Conservation (phyloP, 202 grass and related monocot genomes). For the Sporobolus alterniflorus region DNA sequence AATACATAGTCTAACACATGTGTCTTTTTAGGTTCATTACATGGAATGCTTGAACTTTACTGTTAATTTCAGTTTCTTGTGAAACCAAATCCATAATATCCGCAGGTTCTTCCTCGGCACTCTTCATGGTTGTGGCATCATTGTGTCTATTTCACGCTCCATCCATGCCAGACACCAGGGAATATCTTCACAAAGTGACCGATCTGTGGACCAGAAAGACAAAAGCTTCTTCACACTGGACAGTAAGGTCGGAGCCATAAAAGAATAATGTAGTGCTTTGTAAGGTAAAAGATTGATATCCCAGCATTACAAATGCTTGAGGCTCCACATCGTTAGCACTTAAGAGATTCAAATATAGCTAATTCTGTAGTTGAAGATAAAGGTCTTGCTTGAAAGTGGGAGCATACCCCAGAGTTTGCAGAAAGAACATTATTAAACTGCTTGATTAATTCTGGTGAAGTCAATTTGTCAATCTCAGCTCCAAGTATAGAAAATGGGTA, state of each 20-base stretch:
- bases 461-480: conserved; percentile 53
- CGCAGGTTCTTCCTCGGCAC: conserved; percentile 53
- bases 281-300: too few species aligned
- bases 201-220: conserved; percentile 35
- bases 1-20: too few species aligned
- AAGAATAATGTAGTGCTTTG: too few species aligned
- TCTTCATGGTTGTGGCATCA: conserved; percentile 50
- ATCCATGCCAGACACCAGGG: conserved; percentile 77
- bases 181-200: conserved; percentile 70
- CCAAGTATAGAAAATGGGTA: conserved; percentile 62
- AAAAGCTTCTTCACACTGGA: too few species aligned
- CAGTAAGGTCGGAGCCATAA: too few species aligned
- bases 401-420: conserved; percentile 54
- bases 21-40: too few species aligned
- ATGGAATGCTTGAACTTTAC: too few species aligned
- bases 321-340: too few species aligned
- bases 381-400: neutral
- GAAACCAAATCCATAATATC: conserved; percentile 66
- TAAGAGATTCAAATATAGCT: too few species aligned
- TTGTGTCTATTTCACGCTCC: conserved; percentile 61
- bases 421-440: conserved; percentile 56
- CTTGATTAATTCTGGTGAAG: conserved; percentile 53
- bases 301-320: too few species aligned
- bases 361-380: neutral
- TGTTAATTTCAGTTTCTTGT: neutral